Conservation (phyloP, 2,329 filamentous ascomycete genomes). For the Pestalotiopsis sp. region DNA sequence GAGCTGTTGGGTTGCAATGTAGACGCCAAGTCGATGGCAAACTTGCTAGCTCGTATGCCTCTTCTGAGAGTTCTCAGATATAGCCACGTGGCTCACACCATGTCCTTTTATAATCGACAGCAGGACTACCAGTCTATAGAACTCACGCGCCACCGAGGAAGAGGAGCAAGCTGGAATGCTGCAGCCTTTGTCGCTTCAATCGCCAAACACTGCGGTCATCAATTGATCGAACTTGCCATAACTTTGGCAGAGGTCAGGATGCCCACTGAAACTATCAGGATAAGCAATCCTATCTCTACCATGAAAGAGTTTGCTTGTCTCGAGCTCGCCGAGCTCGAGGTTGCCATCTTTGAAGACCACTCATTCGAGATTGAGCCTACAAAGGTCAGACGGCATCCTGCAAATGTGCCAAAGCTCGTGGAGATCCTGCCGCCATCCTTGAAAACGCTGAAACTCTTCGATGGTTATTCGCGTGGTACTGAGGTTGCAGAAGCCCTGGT, state of each 20-base stretch:
- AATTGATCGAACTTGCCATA: constrained; percentile 18
- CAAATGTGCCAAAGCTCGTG: background rate
- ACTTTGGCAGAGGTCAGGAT: constrained; percentile 9
- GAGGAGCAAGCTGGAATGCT: constrained; percentile 16
- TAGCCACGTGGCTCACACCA: constrained; percentile 9
- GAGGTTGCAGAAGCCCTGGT: background rate
- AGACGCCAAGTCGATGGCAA: constrained; percentile 13
- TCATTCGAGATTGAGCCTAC: background rate
- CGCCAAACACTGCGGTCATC: constrained; percentile 18
- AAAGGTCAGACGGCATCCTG: background rate
- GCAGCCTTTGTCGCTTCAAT: constrained; percentile 19
- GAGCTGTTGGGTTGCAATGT: constrained; percentile 14
- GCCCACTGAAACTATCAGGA: background rate
- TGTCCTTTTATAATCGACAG: background rate
- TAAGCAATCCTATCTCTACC: constrained; percentile 12
- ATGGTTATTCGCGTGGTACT: background rate
- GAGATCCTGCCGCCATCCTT: constrained; percentile 4
- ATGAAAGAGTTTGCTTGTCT: constrained; percentile 17
- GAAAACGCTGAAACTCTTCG: background rate
- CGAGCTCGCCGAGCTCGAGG: constrained; percentile 11
- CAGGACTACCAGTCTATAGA: background rate
- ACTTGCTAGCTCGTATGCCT: constrained; percentile 19
- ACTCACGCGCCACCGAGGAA: background rate
- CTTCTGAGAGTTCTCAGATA: constrained; percentile 15
- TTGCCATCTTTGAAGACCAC: constrained; percentile 14